Evolutionary conservation across 148 eudicot species (phyloP).

Genomic region (Mesembryanthemum crystallinum): DNA sequence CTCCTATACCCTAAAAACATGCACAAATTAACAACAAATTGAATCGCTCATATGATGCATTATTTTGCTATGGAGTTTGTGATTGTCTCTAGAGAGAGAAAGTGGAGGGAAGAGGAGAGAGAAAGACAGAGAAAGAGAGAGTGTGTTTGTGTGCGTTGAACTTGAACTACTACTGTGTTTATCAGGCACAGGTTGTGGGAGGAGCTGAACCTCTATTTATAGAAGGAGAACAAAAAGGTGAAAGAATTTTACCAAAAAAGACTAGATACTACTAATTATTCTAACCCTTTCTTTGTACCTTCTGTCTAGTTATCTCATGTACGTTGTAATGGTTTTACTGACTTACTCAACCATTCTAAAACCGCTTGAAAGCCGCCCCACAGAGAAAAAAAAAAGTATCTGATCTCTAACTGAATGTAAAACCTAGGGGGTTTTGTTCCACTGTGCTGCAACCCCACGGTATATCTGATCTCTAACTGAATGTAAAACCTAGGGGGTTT

Average conservation of each 20-base stretch:
- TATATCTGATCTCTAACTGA: not conserved
- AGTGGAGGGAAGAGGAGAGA: not conserved
- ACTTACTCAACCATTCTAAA: not conserved
- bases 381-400: not conserved
- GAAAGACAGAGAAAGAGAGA: too few relatives aligned
- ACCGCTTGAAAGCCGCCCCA: slow-evolving; percentile 24
- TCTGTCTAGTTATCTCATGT: slow-evolving; percentile 5
- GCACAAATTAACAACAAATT: not conserved
- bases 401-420: not conserved
- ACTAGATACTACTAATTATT: slow-evolving; percentile 17
- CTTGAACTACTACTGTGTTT: not conserved
- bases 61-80: not conserved
- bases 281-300: not conserved
- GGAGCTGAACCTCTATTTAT: slow-evolving; percentile 10
- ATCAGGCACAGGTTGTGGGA: not conserved
- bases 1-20: not conserved
- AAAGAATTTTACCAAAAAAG: slow-evolving; percentile 13
- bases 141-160: too few relatives aligned
- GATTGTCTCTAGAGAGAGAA: not conserved
- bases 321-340: not conserved
- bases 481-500: not conserved
- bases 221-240: slow-evolving; percentile 3
- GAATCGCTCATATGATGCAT: too few relatives aligned
- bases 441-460: too few relatives aligned
- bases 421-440: not conserved